Conservation (phyloP, 306 rosid genomes). For the Cyclanthera cordifolia region DNA sequence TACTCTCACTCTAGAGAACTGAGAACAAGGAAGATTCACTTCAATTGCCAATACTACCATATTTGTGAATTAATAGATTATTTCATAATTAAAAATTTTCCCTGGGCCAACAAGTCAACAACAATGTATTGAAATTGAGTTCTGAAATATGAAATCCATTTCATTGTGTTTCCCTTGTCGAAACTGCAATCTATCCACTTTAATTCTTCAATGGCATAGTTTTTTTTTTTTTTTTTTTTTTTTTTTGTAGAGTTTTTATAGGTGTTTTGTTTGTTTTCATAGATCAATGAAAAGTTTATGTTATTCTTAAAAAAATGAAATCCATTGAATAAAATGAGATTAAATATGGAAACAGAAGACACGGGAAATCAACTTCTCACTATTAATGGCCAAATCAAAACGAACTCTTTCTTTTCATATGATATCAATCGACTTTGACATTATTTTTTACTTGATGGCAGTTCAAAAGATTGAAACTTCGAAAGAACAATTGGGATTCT, state of each 20-base stretch:
- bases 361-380: background rate
- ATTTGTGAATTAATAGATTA: background rate
- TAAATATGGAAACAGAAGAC: background rate
- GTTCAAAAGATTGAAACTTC: constrained; percentile 87
- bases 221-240: no score
- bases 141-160: background rate
- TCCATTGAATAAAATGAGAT: background rate
- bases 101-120: constrained; percentile 3
- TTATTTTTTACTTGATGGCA: constrained; percentile 24
- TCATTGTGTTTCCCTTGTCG: no score
- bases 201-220: no score
- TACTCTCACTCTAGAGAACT: background rate
- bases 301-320: background rate
- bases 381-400: background rate
- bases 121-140: background rate
- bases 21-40: background rate
- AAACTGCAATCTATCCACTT: no score
- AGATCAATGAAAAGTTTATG: no score
- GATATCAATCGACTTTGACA: background rate
- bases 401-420: background rate
- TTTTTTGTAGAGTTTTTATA: no score
- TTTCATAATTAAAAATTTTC: background rate
- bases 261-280: no score
- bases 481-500: constrained; percentile 89
- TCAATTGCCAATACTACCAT: no score